A percentile compares a stretch with the other conserved stretches of the same genome.
phyloP scores from a whole-genome alignment of 257 asterid species.

The Henckelia pumila region DNA sequence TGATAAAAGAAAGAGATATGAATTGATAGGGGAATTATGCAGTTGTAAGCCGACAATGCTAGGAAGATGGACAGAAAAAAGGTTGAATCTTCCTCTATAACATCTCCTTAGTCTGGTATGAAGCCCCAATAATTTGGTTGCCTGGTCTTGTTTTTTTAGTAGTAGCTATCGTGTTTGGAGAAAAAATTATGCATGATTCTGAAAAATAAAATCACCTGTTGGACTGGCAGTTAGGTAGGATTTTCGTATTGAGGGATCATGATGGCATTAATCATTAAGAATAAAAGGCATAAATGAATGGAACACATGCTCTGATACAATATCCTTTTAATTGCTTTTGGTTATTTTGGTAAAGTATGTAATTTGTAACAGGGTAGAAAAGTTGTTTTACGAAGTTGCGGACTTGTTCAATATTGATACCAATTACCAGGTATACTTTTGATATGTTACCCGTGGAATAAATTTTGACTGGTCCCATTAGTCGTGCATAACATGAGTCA shows the following conservation, averaged over 20 bases:
- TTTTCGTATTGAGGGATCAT: not conserved
- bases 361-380: not conserved
- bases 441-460: no score
- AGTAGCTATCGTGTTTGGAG: not conserved
- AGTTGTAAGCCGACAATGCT: no score
- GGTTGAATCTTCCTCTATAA: not conserved
- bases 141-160: no score
- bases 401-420: not conserved
- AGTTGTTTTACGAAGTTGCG: not conserved
- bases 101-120: no score
- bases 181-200: not conserved
- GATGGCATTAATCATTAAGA: not conserved
- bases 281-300: not conserved
- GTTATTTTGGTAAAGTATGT: not conserved
- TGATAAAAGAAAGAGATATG: no score
- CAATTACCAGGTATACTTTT: no score
- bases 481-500: not conserved
- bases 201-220: not conserved
- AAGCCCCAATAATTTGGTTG: not conserved
- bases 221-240: not conserved
- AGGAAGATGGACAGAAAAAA: no score
- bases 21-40: not conserved
- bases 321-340: not conserved
- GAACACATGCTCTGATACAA: not conserved
- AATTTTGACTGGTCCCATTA: not conserved